Evolutionary conservation across 2,329 filamentous ascomycete genomes (phyloP), one percentile per base, ranked within the genome.

Genomic region (Xylariaceae sp.): DNA sequence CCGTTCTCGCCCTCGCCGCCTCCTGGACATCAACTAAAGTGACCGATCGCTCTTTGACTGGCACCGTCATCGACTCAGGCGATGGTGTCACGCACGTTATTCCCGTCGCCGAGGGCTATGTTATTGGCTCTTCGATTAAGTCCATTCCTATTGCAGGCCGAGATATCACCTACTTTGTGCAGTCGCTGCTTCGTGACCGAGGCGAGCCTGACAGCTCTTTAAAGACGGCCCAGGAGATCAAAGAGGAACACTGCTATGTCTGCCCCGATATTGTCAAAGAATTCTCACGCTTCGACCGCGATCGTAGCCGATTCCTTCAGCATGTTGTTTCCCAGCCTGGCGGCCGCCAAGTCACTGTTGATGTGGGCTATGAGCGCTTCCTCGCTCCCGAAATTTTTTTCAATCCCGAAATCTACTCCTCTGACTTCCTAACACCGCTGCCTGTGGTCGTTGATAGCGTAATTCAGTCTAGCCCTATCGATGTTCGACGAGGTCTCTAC

Each of bases 1-100:
- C 94, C 26, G 94, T 99, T 18, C 87, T 99, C 50, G 94, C 95
- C 13, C 84, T 99, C 39, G 94, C 94, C 37, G 94, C 95, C 16
- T 97, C 94, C 7, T 99, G 94, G 94, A 99, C 94, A 23, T 97
- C 92, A 42, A 96, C 92, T 47, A 99, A 97, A 79, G 93, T 97
- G 13, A 92, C 93, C 41, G 94, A 99, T 69, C 86, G 94, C 64
- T 97, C 93, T 36, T 79, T 99, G 57, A 99, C 94, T 0, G 94
- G 94, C 70, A 99, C 94, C 4, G 94, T 99, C 64, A 97, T 99
- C 69, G 94, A 99, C 72, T 97, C 94, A 2, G 94, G 94, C 76
- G 94, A 99, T 66, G 94, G 94, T 83, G 94, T 99, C 40, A 99
- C 94, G 29, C 94, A 99, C 80, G 94, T 99, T 65, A 99, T 99